Base-by-base conservation (phyloP, 129 eudicot species). In the Lonicera japonica region DNA sequence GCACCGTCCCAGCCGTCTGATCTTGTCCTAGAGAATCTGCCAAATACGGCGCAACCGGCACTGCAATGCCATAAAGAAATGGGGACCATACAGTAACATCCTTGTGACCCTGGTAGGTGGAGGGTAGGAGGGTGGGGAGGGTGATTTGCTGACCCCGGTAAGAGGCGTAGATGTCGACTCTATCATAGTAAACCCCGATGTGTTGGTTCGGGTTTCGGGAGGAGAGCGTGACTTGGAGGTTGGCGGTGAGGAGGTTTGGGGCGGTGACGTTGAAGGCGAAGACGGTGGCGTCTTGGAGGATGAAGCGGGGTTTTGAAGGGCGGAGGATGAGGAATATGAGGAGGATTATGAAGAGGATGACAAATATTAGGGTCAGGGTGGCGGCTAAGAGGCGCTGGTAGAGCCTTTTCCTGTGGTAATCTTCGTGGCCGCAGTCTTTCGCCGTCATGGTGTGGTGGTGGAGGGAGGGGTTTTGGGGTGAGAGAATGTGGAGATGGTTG, bases 221-320 rank as follows among this genome's bases (percentile, higher is more conserved):
- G 64, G 83, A 66, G 70, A 88, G 59, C 1, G 91, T 83, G 72
- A 78, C 67, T 71, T 87, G 91, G 71, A 83, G 51, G 70, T 61
- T 84, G 81, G 86, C 34, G 34, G 88, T 73, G 71, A 84, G 76
- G 76, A 72, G 23, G 66, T 74, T 68, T 16, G 83, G 69, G 56
- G 78, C 0, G 51, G 92, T 66, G 79, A 76, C 46, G 70, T 81
- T 84, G 84, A 84, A 76, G 47, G 77, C 75, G 87, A 65, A 73
- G 54, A 90, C 58, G 15, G 85, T 83, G 72, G 79, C 68, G 76
- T 86, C 95, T 69, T 86, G 76, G 77, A 90, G 95, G 74, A 77
- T 61, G 79, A 90, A 83, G 0, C 64, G 79, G 0, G 97, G 97
- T 19, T 86, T 83, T 13, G 88, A 54, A 68, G 97, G 97, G 17